Conservation (phyloP, 106 monocot genomes). For the Apostasia ramifera region DNA sequence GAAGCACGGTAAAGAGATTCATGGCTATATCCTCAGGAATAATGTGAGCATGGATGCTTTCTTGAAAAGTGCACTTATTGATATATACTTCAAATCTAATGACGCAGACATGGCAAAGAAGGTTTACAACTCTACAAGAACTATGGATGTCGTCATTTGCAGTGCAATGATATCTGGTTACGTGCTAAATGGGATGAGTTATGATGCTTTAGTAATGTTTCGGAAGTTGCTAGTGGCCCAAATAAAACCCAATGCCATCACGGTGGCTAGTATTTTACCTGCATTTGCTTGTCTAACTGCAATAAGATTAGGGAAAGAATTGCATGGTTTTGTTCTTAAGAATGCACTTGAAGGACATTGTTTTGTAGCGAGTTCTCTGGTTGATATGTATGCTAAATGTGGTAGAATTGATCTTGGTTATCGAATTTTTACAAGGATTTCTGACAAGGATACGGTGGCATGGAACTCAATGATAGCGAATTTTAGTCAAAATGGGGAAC, state of each 20-base stretch:
- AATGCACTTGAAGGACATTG: slow-evolving; percentile 49
- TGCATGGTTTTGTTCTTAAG: slow-evolving; percentile 59
- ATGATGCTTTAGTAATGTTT: slow-evolving; percentile 57
- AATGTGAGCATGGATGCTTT: slow-evolving; percentile 57
- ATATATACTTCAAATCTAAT: slow-evolving; percentile 84
- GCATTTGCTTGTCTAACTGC: slow-evolving; percentile 63
- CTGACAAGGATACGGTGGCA: slow-evolving; percentile 49
- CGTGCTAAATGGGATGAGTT: slow-evolving; percentile 60
- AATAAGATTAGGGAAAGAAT: slow-evolving; percentile 58
- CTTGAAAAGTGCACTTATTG: slow-evolving; percentile 78
- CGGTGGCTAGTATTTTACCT: slow-evolving; percentile 72
- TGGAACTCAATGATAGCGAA: slow-evolving; percentile 97
- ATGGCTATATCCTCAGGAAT: slow-evolving; percentile 71
- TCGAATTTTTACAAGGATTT: slow-evolving; percentile 50
- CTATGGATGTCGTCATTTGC: slow-evolving; percentile 60
- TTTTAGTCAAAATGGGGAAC: slow-evolving; percentile 69
- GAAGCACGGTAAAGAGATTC: slow-evolving; percentile 60
- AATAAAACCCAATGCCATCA: slow-evolving; percentile 71
- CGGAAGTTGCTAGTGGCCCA: slow-evolving; percentile 19
- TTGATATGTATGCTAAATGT: slow-evolving; percentile 91
- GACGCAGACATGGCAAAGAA: slow-evolving; percentile 42
- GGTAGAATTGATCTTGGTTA: slow-evolving; percentile 60
- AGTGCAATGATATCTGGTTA: slow-evolving; percentile 94
- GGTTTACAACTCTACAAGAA: slow-evolving; percentile 33
- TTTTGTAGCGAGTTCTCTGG: slow-evolving; percentile 76